Evolutionary conservation across 352 stramenopile genomes (phyloP).

Genomic region (Phytophthora rubi): DNA sequence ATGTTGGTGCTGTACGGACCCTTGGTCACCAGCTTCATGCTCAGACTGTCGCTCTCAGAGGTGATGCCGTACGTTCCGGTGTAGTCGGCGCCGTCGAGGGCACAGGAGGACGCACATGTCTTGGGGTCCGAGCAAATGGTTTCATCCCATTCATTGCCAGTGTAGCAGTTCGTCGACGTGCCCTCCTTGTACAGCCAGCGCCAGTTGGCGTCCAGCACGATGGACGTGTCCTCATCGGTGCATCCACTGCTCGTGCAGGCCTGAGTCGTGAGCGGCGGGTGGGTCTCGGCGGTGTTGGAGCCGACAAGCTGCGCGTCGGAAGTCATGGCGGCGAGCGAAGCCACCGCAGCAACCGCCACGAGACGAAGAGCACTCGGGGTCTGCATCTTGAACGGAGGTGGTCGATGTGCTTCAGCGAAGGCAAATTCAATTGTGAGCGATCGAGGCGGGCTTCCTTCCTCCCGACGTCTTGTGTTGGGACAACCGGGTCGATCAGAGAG

Average conservation of each 20-base stretch:
- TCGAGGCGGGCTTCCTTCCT: neutral
- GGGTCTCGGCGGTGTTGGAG: constrained; percentile 42
- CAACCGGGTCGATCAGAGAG: constrained; percentile 27
- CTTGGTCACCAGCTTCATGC: constrained; percentile 59
- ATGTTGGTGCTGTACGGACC: constrained; percentile 55
- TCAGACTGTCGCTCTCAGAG: constrained; percentile 29
- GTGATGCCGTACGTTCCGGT: constrained; percentile 57
- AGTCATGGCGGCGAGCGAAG: constrained; percentile 10
- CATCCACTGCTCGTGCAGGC: constrained; percentile 39
- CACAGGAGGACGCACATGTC: constrained; percentile 52
- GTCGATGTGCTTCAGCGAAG: constrained; percentile 23
- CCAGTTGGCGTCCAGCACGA: constrained; percentile 72
- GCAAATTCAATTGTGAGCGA: constrained; percentile 37
- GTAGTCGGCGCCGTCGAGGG: constrained; percentile 64
- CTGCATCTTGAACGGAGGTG: constrained; percentile 28
- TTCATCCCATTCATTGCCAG: too few species aligned
- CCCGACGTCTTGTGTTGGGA: constrained; percentile 3
- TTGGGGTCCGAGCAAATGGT: constrained; percentile 53
- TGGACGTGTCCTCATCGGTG: constrained; percentile 44
- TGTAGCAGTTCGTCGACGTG: constrained; percentile 64
- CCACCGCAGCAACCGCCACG: constrained; percentile 19
- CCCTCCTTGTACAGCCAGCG: constrained; percentile 61
- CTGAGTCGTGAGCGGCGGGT: constrained; percentile 45
- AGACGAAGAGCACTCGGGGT: constrained; percentile 31
- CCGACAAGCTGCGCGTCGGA: constrained; percentile 46